These are phyloP conservation scores for Trichoderma aggressivum DNA, from an alignment of 2,329 filamentous ascomycete genomes.

Conservation along the genomic window DNA sequence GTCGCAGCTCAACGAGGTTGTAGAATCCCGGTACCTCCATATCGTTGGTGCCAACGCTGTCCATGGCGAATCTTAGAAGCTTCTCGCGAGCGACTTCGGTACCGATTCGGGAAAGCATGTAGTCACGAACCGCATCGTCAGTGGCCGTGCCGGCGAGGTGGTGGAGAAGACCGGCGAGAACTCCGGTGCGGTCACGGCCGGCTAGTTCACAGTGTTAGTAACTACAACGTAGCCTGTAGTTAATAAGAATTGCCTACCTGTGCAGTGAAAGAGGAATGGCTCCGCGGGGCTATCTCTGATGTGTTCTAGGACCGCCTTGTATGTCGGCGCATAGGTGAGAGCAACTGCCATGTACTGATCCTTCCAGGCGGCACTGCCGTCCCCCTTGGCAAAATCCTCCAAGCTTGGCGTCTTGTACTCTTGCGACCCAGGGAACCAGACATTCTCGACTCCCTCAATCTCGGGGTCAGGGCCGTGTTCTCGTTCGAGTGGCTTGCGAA, in stretches of 20 bases:
- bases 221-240: neutral
- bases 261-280: slow-evolving; percentile 53
- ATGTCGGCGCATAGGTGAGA: slow-evolving; percentile 39
- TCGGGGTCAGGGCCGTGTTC: slow-evolving; percentile 41
- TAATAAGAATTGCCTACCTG: slow-evolving; percentile 35
- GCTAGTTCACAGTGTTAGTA: slow-evolving; percentile 32
- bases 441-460: slow-evolving; percentile 43
- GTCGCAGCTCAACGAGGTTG: slow-evolving; percentile 45
- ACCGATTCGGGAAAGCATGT: slow-evolving; percentile 53
- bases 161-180: slow-evolving; percentile 49
- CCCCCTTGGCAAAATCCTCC: slow-evolving; percentile 42
- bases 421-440: slow-evolving; percentile 39
- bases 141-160: slow-evolving; percentile 45
- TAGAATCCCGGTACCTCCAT: slow-evolving; percentile 46
- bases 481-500: slow-evolving; percentile 47
- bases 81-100: slow-evolving; percentile 48
- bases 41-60: slow-evolving; percentile 35
- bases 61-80: slow-evolving; percentile 42
- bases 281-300: slow-evolving; percentile 44
- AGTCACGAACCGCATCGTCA: slow-evolving; percentile 46
- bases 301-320: slow-evolving; percentile 46
- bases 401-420: slow-evolving; percentile 38
- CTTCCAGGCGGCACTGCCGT: slow-evolving; percentile 43
- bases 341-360: slow-evolving; percentile 48
- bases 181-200: slow-evolving; percentile 53